Percentiles rank a stretch among this genome's conserved stretches.
phyloP scores from a whole-genome alignment of 2,329 filamentous ascomycete genomes.

The Trichoderma gracile region DNA sequence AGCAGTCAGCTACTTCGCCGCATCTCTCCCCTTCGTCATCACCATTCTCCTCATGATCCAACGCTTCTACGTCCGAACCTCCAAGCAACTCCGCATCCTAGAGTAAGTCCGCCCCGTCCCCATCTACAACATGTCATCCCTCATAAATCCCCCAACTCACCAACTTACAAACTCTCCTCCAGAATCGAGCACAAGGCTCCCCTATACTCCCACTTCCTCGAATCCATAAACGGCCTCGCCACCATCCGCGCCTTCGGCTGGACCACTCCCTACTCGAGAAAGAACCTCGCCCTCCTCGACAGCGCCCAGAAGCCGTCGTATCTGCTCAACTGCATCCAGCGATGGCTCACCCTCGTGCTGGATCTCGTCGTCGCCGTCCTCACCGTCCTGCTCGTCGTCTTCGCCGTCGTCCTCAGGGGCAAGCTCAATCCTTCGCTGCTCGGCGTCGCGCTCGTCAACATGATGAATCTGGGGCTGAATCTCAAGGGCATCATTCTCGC shows the following conservation, averaged over 20 bases:
- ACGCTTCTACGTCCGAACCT: slow-evolving; percentile 56
- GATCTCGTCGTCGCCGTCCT: slow-evolving; percentile 53
- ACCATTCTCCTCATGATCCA: slow-evolving; percentile 48
- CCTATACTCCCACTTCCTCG: slow-evolving; percentile 39
- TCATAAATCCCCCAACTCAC: neutral
- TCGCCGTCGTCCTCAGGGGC: slow-evolving; percentile 42
- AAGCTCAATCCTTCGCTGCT: slow-evolving; percentile 37
- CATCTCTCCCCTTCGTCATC: slow-evolving; percentile 48
- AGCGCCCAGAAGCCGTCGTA: slow-evolving; percentile 55
- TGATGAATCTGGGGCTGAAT: slow-evolving; percentile 34
- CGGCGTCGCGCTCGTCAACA: slow-evolving; percentile 43
- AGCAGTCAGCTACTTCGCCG: slow-evolving; percentile 47
- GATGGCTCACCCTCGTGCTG: slow-evolving; percentile 54
- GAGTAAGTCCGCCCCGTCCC: slow-evolving; percentile 37
- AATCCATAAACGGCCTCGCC: slow-evolving; percentile 36
- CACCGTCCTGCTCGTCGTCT: slow-evolving; percentile 40
- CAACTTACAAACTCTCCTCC: too few relatives aligned
- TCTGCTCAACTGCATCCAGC: slow-evolving; percentile 52
- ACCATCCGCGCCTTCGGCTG: slow-evolving; percentile 45
- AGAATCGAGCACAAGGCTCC: slow-evolving; percentile 40
- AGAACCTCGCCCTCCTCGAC: slow-evolving; percentile 44
- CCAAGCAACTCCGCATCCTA: slow-evolving; percentile 54
- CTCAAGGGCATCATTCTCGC: slow-evolving; percentile 35
- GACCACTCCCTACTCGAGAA: slow-evolving; percentile 41
- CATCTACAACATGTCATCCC: neutral